Base-by-base conservation (phyloP, 176 grass and related monocot species). In the Carex kokanica region DNA sequence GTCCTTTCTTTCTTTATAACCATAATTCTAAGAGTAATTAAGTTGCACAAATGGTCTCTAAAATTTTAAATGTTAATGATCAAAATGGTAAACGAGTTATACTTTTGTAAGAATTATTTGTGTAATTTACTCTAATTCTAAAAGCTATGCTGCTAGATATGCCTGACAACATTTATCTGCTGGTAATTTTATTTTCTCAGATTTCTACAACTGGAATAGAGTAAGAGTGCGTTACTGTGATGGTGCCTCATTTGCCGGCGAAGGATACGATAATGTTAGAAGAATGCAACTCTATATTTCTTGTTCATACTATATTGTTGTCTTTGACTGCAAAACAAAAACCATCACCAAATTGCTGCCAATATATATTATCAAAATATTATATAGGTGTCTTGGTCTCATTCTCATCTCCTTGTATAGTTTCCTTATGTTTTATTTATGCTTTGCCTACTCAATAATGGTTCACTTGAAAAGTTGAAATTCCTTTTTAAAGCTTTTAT, bases 131-230 rank as follows among this genome's bases (percentile, higher is more conserved):
- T 49, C 45, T 13, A 21, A 45, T 32, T 47, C 13, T 55, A 18
- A 6, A 51, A 20, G 8, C 41, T 49, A 20, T 3, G 36, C 3
- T 49, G 18, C 45, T 12, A 60, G 34, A 10, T 73, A 73, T 82
- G 34, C 79, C 68, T 60, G n/a, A 38, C 47, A 65, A 54, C 31
- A 64, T 5, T 13, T 47, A 14, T 40, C 64, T 64, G 25, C n/a
- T 65, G 15, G 38, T 32, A 45, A 45, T 65, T 63, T 81, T 9
- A 49, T 23, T 64, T 62, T 15, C 32, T 51, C 88, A 98, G 95
- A 98, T 74, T 98, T 98, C 69, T 91, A 93, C 81, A 93, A 91
- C 54, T 98, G 95, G 95, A 98, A 98, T 54, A 98, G 91, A 86
- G 95, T 94, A 23, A 98, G 91, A 64, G 78, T 98, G 70, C 90